These are phyloP conservation scores for Atalantia buxifolia DNA, from an alignment of 345 rosid species.

Conservation along the genomic window DNA sequence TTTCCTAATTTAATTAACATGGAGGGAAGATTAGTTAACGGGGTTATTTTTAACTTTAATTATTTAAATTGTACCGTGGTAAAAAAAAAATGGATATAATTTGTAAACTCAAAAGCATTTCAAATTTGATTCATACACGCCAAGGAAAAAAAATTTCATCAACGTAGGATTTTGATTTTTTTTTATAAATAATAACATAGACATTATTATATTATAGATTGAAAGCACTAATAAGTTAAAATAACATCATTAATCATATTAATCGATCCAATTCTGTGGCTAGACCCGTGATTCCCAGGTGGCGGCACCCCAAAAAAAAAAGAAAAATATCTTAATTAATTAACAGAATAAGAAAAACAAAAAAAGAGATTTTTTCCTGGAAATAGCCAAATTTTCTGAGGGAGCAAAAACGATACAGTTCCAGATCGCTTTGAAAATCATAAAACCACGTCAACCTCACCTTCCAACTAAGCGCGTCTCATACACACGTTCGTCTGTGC, in stretches of 20 bases:
- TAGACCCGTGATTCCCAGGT: not conserved
- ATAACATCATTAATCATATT: not conserved
- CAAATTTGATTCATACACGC: too few relatives aligned
- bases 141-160: too few relatives aligned
- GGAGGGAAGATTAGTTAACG: too few relatives aligned
- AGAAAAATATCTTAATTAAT: not conserved
- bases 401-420: not conserved
- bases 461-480: not conserved
- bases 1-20: too few relatives aligned
- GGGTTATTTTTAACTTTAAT: too few relatives aligned
- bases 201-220: too few relatives aligned
- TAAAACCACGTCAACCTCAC: not conserved
- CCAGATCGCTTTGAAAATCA: not conserved
- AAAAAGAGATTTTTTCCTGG: not conserved
- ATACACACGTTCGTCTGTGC: not conserved
- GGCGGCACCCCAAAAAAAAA: not conserved
- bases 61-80: too few relatives aligned
- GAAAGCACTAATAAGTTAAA: too few relatives aligned
- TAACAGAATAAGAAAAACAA: not conserved
- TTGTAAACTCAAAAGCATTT: too few relatives aligned
- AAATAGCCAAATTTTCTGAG: not conserved
- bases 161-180: too few relatives aligned
- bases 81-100: too few relatives aligned
- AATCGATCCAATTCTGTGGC: not conserved
- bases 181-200: too few relatives aligned